phyloP scores from a whole-genome alignment of 371 early-diverging fungal species.

The Capillidium heterosporum region DNA sequence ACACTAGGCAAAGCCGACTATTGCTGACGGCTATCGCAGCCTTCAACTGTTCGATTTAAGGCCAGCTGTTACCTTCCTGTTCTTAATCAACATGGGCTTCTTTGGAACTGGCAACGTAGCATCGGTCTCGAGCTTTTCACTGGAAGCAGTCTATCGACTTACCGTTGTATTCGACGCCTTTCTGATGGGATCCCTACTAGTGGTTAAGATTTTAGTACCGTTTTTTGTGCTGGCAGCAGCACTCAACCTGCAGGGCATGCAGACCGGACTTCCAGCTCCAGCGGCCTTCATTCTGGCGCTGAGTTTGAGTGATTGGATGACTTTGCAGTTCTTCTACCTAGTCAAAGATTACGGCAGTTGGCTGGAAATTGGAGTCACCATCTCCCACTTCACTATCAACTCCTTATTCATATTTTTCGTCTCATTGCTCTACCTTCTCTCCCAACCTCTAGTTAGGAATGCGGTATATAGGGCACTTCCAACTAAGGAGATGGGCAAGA shows the following conservation, averaged over 20 bases:
- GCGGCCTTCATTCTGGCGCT: conserved; percentile 65
- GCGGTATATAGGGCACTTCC: too few relatives aligned
- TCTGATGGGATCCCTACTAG: conserved; percentile 67
- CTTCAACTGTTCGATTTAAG: neutral
- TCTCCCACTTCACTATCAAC: conserved; percentile 73
- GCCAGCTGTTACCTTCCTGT: conserved; percentile 37
- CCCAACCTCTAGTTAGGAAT: too few relatives aligned
- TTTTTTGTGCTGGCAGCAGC: conserved; percentile 75
- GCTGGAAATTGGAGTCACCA: conserved; percentile 93
- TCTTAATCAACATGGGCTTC: conserved; percentile 82
- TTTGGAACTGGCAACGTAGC: conserved; percentile 95
- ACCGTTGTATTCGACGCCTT: conserved; percentile 82
- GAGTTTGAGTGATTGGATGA: conserved; percentile 77
- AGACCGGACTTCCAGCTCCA: conserved; percentile 60
- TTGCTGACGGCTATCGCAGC: neutral
- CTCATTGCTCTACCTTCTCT: neutral
- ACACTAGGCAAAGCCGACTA: neutral
- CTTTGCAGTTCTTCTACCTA: conserved; percentile 87
- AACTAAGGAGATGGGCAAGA: too few relatives aligned
- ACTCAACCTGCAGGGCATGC: conserved; percentile 50
- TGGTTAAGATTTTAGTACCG: conserved; percentile 78
- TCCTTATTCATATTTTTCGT: conserved; percentile 60
- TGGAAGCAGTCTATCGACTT: conserved; percentile 79
- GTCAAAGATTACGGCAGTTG: conserved; percentile 84
- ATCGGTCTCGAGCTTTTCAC: conserved; percentile 62